A percentile compares a stretch with the other conserved stretches of the same genome.
Evolutionary conservation across 164 flowering plant species (phyloP).

Genomic region (Aristolochia contorta): DNA sequence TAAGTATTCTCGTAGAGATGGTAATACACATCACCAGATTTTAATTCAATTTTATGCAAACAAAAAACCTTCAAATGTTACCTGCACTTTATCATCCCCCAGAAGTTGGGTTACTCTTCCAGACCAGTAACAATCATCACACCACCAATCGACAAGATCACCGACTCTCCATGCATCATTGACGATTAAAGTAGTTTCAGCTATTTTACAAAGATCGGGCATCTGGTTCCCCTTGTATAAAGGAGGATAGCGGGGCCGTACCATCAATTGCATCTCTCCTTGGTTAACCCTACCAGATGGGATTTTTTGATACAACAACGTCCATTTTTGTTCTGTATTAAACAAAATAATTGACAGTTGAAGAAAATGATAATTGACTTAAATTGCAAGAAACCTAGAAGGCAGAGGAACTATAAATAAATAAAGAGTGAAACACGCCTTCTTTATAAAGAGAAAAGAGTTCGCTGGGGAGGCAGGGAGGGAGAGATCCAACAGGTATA

Average conservation of each 20-base stretch:
- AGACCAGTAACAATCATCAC: slow-evolving; percentile 62
- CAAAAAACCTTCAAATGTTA: slow-evolving; percentile 11
- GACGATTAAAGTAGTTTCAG: slow-evolving; percentile 39
- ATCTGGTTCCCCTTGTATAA: slow-evolving; percentile 28
- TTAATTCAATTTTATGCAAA: no score
- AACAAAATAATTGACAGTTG: background rate
- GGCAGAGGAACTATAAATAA: no score
- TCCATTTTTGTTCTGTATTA: slow-evolving; percentile 19
- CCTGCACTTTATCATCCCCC: slow-evolving; percentile 44
- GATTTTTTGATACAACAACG: slow-evolving; percentile 25
- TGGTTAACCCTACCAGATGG: slow-evolving; percentile 5
- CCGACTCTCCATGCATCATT: slow-evolving; percentile 60
- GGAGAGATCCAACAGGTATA: no score
- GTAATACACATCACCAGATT: no score
- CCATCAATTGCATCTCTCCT: slow-evolving; percentile 38
- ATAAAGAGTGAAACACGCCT: no score
- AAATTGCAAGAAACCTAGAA: no score
- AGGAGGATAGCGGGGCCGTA: slow-evolving; percentile 71
- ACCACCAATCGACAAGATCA: slow-evolving; percentile 80
- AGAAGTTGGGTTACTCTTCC: slow-evolving; percentile 39
- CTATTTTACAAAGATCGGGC: slow-evolving; percentile 19
- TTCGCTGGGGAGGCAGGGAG: no score
- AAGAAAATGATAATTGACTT: no score
- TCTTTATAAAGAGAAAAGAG: no score
- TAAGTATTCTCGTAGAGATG: no score